These are phyloP conservation scores for Exophiala dermatitidis DNA, from an alignment of 2,329 filamentous ascomycete genomes.

Conservation along the genomic window DNA sequence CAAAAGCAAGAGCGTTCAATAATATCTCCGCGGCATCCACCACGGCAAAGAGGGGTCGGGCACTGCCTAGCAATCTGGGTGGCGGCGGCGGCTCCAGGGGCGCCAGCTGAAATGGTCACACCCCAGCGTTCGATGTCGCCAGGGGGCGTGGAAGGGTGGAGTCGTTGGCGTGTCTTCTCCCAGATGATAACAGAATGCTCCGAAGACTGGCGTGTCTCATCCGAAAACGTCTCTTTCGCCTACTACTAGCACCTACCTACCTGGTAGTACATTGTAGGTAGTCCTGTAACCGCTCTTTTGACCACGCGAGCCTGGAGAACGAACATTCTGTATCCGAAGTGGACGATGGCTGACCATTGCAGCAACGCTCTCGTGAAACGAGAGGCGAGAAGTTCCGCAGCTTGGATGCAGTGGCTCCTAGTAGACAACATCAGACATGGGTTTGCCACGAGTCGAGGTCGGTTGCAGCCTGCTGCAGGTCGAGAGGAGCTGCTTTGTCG, in stretches of 20 bases:
- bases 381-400: not conserved
- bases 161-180: not conserved
- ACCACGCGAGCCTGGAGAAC: too few species aligned
- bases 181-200: not conserved
- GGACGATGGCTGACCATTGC: too few species aligned
- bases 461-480: not conserved
- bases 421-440: not conserved
- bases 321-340: too few species aligned
- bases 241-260: not conserved
- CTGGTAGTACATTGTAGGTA: too few species aligned
- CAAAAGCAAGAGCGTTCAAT: not conserved
- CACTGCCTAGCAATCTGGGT: not conserved
- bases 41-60: conserved; percentile 5
- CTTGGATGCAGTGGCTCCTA: too few species aligned
- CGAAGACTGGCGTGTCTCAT: not conserved
- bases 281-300: too few species aligned
- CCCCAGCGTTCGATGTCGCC: not conserved
- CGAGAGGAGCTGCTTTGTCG: not conserved
- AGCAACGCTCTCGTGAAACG: not conserved
- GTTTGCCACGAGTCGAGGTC: not conserved
- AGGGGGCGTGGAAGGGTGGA: not conserved
- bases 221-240: not conserved
- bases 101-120: not conserved
- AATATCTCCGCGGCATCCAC: not conserved
- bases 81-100: not conserved